These are phyloP conservation scores for Phellopilus nigrolimitatus DNA, from an alignment of 1,284 basidiomycete genomes.

Conservation along the genomic window DNA sequence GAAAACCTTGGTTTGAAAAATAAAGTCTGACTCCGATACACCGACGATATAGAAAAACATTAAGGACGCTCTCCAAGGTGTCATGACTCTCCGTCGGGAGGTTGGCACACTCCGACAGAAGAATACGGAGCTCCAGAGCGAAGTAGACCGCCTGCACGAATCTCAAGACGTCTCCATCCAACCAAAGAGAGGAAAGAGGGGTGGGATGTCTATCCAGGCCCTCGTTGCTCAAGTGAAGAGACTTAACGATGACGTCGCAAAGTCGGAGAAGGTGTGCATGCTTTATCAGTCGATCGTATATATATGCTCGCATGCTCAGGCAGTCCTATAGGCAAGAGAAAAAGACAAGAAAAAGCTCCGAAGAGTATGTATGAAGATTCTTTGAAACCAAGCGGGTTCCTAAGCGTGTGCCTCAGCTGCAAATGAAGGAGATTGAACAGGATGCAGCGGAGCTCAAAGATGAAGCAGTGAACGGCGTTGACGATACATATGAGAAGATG, in stretches of 20 bases:
- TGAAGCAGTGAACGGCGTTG: constrained; percentile 27
- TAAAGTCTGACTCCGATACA: background rate
- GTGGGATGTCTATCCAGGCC: constrained; percentile 20
- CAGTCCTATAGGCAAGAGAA: constrained; percentile 24
- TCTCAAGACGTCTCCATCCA: constrained; percentile 26
- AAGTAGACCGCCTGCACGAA: constrained; percentile 27
- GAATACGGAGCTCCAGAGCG: constrained; percentile 27
- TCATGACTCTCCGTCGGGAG: constrained; percentile 23
- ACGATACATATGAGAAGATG: constrained; percentile 36
- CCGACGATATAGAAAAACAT: constrained; percentile 24
- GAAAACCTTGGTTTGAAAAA: background rate
- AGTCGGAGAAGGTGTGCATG: constrained; percentile 29
- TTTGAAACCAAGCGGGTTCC: background rate
- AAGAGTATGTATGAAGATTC: constrained; percentile 23
- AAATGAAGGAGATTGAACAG: constrained; percentile 32
- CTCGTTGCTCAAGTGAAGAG: constrained; percentile 26
- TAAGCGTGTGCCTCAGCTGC: constrained; percentile 29
- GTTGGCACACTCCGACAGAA: constrained; percentile 23
- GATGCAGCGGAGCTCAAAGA: constrained; percentile 38
- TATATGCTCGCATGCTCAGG: background rate
- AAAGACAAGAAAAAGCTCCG: constrained; percentile 30
- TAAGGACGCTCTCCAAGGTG: constrained; percentile 24
- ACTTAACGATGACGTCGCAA: constrained; percentile 26
- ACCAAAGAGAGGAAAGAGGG: constrained; percentile 26
- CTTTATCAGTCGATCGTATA: background rate